phyloP scores from a whole-genome alignment of 75 land plant species.

The Gnetum montanum region DNA sequence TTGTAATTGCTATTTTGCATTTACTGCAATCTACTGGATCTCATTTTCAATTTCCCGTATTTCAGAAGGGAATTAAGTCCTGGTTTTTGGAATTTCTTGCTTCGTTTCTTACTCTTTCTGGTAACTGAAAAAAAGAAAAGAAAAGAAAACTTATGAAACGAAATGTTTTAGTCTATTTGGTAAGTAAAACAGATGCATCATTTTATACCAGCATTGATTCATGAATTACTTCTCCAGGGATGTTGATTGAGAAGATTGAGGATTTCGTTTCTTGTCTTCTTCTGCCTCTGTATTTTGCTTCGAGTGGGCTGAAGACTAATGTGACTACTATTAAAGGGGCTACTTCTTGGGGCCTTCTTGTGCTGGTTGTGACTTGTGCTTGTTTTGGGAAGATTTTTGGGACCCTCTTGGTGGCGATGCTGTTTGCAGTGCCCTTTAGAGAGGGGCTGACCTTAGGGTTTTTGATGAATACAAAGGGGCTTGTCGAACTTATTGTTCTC shows the following conservation, averaged over 20 bases:
- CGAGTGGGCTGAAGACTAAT: constrained; percentile 65
- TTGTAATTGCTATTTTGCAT: too few species aligned
- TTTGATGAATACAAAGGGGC: constrained; percentile 71
- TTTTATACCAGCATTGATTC: too few species aligned
- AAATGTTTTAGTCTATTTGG: too few species aligned
- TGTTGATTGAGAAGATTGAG: constrained; percentile 49
- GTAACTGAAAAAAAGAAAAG: too few species aligned
- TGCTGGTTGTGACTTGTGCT: constrained; percentile 36
- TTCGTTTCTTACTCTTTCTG: too few species aligned
- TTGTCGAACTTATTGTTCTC: constrained; percentile 77
- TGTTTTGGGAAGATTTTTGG: constrained; percentile 58
- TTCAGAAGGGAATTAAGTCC: too few species aligned
- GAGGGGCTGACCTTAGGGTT: constrained; percentile 46
- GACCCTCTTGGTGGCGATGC: constrained; percentile 25
- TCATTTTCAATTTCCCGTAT: too few species aligned
- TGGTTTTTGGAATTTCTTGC: too few species aligned
- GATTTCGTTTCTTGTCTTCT: constrained; percentile 50
- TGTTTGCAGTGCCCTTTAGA: constrained; percentile 16
- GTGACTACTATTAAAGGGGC: constrained; percentile 29
- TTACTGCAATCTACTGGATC: too few species aligned
- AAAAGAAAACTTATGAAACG: too few species aligned
- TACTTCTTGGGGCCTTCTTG: constrained; percentile 40
- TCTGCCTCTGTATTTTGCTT: constrained; percentile 58
- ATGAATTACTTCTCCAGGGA: too few species aligned
- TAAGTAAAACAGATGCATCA: too few species aligned